phyloP scores from a whole-genome alignment of 164 flowering plant genomes.

The Liquidambar formosana region DNA sequence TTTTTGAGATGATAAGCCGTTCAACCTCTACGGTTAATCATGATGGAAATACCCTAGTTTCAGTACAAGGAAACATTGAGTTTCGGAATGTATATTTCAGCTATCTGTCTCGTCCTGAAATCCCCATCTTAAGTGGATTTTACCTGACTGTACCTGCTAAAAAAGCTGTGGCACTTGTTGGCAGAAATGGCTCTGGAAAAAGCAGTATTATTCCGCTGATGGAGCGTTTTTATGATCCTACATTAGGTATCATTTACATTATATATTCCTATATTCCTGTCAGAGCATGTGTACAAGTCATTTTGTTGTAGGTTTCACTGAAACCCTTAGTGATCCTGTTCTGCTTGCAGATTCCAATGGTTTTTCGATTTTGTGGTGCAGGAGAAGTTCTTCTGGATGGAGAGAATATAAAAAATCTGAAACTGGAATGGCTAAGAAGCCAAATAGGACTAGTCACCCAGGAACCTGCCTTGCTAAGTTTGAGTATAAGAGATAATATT shows the following conservation, averaged over 20 bases:
- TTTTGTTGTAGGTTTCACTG: not conserved
- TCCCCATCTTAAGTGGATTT: slow-evolving; percentile 95
- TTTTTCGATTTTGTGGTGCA: slow-evolving; percentile 38
- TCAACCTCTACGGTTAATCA: slow-evolving; percentile 75
- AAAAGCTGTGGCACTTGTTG: slow-evolving; percentile 96
- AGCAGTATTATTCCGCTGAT: slow-evolving; percentile 98
- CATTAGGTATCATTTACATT: slow-evolving; percentile 58
- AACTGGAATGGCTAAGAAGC: slow-evolving; percentile 91
- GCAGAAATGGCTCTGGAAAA: slow-evolving; percentile 97
- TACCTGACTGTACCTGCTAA: slow-evolving; percentile 92
- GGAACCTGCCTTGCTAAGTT: slow-evolving; percentile 96
- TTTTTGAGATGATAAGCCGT: slow-evolving; percentile 97
- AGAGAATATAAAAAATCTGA: slow-evolving; percentile 84
- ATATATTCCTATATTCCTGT: not conserved
- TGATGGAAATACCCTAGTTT: slow-evolving; percentile 60
- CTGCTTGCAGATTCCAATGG: slow-evolving; percentile 7
- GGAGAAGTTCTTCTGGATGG: slow-evolving; percentile 98
- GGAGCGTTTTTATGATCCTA: slow-evolving; percentile 99
- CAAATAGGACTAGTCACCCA: slow-evolving; percentile 96
- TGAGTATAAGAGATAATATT: slow-evolving; percentile 92
- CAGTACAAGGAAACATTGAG: slow-evolving; percentile 94
- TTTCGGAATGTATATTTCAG: slow-evolving; percentile 97
- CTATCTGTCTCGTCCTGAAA: slow-evolving; percentile 94
- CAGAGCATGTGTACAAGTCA: not conserved
- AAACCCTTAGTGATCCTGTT: not conserved